These are phyloP conservation scores for Thymus quinquecostatus DNA, from an alignment of 257 asterid genomes.

Conservation along the genomic window DNA sequence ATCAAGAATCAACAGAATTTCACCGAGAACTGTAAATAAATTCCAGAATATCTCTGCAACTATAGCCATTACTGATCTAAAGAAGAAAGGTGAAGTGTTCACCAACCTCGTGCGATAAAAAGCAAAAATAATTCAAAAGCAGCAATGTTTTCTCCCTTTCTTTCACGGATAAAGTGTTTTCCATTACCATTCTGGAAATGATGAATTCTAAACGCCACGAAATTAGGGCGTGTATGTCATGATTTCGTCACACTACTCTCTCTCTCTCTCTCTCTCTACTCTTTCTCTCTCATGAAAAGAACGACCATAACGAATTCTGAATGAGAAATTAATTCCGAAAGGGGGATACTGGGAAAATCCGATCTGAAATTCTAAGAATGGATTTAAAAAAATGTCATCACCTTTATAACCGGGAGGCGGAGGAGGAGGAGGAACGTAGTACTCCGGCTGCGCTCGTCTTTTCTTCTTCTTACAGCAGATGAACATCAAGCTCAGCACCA, in stretches of 20 bases:
- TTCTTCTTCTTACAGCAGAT: slow-evolving; percentile 67
- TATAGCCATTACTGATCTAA: neutral
- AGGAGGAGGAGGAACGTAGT: slow-evolving; percentile 63
- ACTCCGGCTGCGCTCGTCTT: slow-evolving; percentile 54
- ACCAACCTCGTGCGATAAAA: neutral
- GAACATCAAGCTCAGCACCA: slow-evolving; percentile 49
- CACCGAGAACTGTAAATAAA: neutral
- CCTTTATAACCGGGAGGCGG: slow-evolving; percentile 76
- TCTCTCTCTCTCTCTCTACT: slow-evolving; percentile 3
- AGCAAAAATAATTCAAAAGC: neutral
- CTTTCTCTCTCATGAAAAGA: neutral
- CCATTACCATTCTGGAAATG: slow-evolving; percentile 4
- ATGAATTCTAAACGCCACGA: neutral
- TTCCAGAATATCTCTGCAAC: neutral
- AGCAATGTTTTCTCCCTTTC: neutral
- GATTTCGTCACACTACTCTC: neutral
- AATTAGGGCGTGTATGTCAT: neutral
- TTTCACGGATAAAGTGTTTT: neutral
- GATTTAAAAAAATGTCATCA: slow-evolving; percentile 14
- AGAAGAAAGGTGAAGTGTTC: too few relatives aligned
- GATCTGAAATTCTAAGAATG: neutral
- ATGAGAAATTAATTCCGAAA: neutral
- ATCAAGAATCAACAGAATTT: neutral
- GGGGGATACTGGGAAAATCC: neutral
- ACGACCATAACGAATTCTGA: neutral